Percentiles rank a stretch among this genome's conserved stretches.
Evolutionary conservation across 139 green algal genomes (phyloP).

Genomic region (Coelastrella sp.): DNA sequence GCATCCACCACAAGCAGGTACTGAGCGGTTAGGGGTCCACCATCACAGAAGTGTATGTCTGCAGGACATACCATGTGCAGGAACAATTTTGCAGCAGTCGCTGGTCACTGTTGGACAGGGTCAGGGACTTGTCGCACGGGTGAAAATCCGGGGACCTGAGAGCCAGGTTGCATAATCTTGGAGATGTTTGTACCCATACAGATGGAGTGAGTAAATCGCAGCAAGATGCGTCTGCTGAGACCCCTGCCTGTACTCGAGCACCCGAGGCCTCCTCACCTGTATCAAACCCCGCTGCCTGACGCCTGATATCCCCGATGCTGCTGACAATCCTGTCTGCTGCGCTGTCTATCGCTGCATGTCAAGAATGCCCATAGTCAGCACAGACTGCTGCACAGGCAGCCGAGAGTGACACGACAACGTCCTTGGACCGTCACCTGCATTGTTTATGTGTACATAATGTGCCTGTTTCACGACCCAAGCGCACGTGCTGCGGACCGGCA

Average conservation of each 20-base stretch:
- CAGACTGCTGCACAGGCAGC: neutral
- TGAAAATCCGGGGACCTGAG: no score
- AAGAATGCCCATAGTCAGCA: neutral
- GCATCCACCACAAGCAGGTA: slow-evolving; percentile 96
- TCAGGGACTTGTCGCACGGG: no score
- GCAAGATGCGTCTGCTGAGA: no score
- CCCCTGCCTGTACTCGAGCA: no score
- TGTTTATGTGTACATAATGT: slow-evolving; percentile 36
- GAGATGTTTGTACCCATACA: no score
- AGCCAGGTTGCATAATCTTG: no score
- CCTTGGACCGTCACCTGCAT: slow-evolving; percentile 17
- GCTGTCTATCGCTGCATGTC: neutral
- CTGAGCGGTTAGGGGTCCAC: slow-evolving; percentile 71
- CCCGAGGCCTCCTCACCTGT: slow-evolving; percentile 31
- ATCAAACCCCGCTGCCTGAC: slow-evolving; percentile 42
- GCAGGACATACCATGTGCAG: neutral
- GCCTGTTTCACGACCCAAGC: slow-evolving; percentile 8
- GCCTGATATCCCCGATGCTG: slow-evolving; percentile 15
- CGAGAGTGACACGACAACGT: no score
- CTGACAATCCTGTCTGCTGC: slow-evolving; percentile 29
- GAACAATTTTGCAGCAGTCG: neutral
- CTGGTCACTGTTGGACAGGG: no score
- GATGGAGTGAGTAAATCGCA: no score
- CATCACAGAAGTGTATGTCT: slow-evolving; percentile 81
- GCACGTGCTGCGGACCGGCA: neutral